phyloP scores from a whole-genome alignment of 805 yeast genomes.

The Starmerella asiatica region DNA sequence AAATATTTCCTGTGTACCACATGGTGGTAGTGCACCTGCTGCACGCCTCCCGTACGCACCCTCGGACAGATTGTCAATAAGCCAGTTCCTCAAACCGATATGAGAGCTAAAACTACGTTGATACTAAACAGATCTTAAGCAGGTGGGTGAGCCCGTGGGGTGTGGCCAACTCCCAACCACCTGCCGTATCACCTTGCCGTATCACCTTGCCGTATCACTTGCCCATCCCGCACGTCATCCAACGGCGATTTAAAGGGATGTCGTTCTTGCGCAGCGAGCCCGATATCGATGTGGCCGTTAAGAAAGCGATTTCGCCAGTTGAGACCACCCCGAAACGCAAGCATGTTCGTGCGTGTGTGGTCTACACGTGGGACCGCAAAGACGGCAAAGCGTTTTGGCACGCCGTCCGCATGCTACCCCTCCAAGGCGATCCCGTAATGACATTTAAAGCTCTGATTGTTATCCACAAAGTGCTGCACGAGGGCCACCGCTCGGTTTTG shows the following conservation, averaged over 20 bases:
- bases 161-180: background rate
- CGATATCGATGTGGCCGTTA: constrained; percentile 39
- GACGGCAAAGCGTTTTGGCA: constrained; percentile 77
- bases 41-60: too few relatives aligned
- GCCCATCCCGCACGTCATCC: background rate
- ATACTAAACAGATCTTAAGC: too few relatives aligned
- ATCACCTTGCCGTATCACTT: background rate
- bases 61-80: too few relatives aligned
- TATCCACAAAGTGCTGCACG: constrained; percentile 87
- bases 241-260: constrained; percentile 12
- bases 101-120: too few relatives aligned
- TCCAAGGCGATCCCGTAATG: constrained; percentile 71
- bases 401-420: constrained; percentile 61
- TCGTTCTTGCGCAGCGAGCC: constrained; percentile 26
- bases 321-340: constrained; percentile 91
- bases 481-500: constrained; percentile 82
- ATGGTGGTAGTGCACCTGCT: too few relatives aligned
- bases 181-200: background rate
- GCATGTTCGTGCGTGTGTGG: constrained; percentile 90
- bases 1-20: too few relatives aligned
- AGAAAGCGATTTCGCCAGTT: constrained; percentile 74
- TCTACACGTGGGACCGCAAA: constrained; percentile 91
- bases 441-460: constrained; percentile 73
- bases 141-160: too few relatives aligned
- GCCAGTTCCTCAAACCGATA: too few relatives aligned